A percentile compares a stretch with the other conserved stretches of the same genome.
These are phyloP conservation scores for Leccinellum albellum DNA, from an alignment of 768 basidiomycete species.

Conservation along the genomic window DNA sequence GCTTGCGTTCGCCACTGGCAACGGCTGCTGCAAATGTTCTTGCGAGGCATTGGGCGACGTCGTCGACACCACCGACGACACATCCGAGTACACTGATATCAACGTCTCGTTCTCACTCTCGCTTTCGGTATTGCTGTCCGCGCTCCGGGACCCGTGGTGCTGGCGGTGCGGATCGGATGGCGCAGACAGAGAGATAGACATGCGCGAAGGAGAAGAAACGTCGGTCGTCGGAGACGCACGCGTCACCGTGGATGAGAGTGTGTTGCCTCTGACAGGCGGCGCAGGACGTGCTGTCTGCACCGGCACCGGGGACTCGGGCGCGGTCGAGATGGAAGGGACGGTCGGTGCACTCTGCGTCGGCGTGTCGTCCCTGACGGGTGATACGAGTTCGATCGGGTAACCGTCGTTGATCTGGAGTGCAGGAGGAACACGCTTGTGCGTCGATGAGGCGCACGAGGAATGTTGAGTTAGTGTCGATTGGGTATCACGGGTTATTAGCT, in stretches of 20 bases:
- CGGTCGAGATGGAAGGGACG: constrained; percentile 54
- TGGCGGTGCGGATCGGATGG: constrained; percentile 23
- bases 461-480: constrained; percentile 10
- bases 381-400: constrained; percentile 19
- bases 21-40: constrained; percentile 20
- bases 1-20: constrained; percentile 14
- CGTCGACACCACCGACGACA: constrained; percentile 32
- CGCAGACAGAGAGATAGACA: constrained; percentile 25
- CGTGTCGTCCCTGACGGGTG: constrained; percentile 7
- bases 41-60: constrained; percentile 31
- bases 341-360: constrained; percentile 39
- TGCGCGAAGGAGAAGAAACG: constrained; percentile 16
- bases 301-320: constrained; percentile 38
- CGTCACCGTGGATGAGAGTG: constrained; percentile 7
- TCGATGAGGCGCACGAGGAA: constrained; percentile 4
- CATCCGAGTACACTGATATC: constrained; percentile 30
- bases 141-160: constrained; percentile 19
- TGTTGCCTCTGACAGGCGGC: constrained; percentile 7
- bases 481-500: constrained; percentile 23
- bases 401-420: constrained; percentile 27
- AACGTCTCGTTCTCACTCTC: constrained; percentile 34
- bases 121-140: constrained; percentile 27
- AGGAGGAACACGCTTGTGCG: constrained; percentile 24
- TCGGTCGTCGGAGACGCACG: constrained; percentile 9
- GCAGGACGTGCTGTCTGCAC: constrained; percentile 17